Evolutionary conservation across 2,329 filamentous ascomycete species (phyloP).

Genomic region (Meredithiella fracta): DNA sequence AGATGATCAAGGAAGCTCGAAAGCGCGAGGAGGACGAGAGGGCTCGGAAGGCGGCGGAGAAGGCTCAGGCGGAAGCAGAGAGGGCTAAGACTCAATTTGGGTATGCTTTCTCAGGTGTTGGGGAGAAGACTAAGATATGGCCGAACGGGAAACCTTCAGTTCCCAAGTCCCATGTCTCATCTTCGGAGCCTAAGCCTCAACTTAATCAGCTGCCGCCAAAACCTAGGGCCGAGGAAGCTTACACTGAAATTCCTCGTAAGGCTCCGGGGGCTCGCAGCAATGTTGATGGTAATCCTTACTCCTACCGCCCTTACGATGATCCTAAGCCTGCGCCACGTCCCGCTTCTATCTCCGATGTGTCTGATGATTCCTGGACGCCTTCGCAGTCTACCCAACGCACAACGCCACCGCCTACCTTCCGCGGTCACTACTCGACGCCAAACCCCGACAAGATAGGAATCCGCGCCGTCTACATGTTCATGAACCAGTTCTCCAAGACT

Average conservation of each 20-base stretch:
- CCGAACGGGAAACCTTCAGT: conserved; percentile 40
- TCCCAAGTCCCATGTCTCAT: conserved; percentile 15
- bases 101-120: conserved; percentile 48
- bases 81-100: conserved; percentile 18
- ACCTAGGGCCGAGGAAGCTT: conserved; percentile 13
- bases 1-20: conserved; percentile 9
- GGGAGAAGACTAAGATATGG: conserved; percentile 56
- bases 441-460: conserved; percentile 95
- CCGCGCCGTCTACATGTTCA: conserved; percentile 81
- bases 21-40: conserved; percentile 28
- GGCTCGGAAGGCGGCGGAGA: conserved; percentile 24
- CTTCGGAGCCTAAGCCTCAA: conserved; percentile 15
- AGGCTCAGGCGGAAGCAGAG: conserved; percentile 18
- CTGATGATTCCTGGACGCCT: conserved; percentile 72
- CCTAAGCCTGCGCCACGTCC: conserved; percentile 43
- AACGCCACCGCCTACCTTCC: conserved; percentile 63
- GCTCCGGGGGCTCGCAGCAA: conserved; percentile 28
- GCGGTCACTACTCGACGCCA: conserved; percentile 67
- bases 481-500: conserved; percentile 74
- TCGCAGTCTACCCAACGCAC: conserved; percentile 73
- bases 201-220: conserved; percentile 17
- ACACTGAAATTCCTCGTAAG: conserved; percentile 24
- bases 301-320: conserved; percentile 62
- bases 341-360: conserved; percentile 50
- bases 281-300: conserved; percentile 47